A percentile compares a stretch with the other conserved stretches of the same genome.
phyloP scores from a whole-genome alignment of 768 basidiomycete genomes.

The Mycena maculata region DNA sequence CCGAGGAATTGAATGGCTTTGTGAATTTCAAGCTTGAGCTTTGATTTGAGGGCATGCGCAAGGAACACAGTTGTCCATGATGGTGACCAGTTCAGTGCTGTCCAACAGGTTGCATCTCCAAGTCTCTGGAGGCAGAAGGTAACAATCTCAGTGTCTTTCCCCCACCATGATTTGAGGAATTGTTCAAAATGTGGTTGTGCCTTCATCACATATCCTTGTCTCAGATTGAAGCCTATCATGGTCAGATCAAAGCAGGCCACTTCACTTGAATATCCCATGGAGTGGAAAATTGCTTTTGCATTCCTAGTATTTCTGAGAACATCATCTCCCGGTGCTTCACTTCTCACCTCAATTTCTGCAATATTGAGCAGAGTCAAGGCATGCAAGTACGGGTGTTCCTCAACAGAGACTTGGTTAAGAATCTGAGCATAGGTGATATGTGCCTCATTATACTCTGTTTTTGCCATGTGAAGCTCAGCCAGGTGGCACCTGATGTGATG shows the following conservation, averaged over 20 bases:
- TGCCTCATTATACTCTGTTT: slow-evolving; percentile 2
- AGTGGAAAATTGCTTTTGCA: background rate
- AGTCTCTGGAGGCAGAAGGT: too few species aligned
- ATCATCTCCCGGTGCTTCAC: background rate
- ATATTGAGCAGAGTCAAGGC: too few species aligned
- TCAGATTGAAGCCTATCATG: background rate
- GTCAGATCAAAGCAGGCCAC: background rate
- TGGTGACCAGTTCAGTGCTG: background rate
- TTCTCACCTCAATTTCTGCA: background rate
- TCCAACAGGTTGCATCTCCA: background rate
- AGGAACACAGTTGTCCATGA: background rate
- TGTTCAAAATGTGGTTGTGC: too few species aligned
- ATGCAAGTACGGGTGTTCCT: background rate
- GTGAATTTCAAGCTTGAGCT: background rate
- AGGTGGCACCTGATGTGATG: background rate
- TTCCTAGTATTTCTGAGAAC: background rate
- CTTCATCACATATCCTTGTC: too few species aligned
- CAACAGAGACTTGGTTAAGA: background rate
- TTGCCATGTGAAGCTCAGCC: background rate
- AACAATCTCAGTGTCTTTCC: too few species aligned
- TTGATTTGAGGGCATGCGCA: background rate
- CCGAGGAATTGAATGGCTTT: too few species aligned
- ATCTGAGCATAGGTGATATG: background rate
- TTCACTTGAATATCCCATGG: background rate
- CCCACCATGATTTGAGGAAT: too few species aligned